Evolutionary conservation across 768 basidiomycete species (phyloP).

Genomic region (Galerina sulciceps): DNA sequence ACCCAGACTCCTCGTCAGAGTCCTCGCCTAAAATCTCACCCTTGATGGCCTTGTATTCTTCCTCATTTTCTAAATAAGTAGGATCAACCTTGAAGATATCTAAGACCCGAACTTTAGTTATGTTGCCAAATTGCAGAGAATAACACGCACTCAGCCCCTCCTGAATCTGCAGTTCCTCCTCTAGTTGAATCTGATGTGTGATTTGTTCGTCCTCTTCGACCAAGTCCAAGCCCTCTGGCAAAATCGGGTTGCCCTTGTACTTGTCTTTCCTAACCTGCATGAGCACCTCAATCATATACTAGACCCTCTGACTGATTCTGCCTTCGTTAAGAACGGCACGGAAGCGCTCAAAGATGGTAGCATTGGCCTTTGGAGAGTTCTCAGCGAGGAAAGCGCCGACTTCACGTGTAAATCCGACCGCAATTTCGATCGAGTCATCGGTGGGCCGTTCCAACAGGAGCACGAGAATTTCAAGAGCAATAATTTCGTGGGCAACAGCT

Average conservation of each 20-base stretch:
- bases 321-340: constrained; percentile 96
- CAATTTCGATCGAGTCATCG: constrained; percentile 98
- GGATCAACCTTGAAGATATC: constrained; percentile 97
- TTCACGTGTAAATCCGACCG: constrained; percentile 96
- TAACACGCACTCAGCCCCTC: constrained; percentile 84
- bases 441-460: constrained; percentile 96
- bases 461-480: constrained; percentile 93
- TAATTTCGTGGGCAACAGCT: constrained; percentile 89
- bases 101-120: constrained; percentile 31
- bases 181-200: constrained; percentile 89
- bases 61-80: constrained; percentile 88
- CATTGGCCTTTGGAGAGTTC: constrained; percentile 93
- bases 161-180: constrained; percentile 93
- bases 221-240: constrained; percentile 93
- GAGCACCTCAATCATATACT: constrained; percentile 99
- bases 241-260: constrained; percentile 96
- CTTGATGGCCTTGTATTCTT: constrained; percentile 91
- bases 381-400: constrained; percentile 94
- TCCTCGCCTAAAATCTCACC: constrained; percentile 92
- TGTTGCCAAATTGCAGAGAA: not conserved
- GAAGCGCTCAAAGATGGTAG: constrained; percentile 95
- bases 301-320: constrained; percentile 91
- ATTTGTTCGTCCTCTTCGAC: constrained; percentile 99
- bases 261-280: constrained; percentile 99
- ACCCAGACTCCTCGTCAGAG: constrained; percentile 74